A percentile compares a stretch with the other conserved stretches of the same genome.
phyloP scores from a whole-genome alignment of 768 basidiomycete species.

The Tremella mesenterica region DNA sequence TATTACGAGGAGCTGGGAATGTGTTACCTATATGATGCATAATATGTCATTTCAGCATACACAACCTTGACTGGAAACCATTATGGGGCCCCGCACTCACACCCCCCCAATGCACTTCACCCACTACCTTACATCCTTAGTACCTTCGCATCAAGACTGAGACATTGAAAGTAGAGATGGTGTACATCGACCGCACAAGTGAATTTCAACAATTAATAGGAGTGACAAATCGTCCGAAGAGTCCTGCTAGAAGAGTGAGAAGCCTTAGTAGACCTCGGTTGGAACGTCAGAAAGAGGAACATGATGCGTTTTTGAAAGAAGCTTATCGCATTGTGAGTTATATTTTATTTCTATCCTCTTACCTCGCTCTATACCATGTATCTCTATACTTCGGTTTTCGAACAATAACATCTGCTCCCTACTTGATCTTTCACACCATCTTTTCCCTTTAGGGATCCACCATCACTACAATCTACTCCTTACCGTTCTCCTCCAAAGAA shows the following conservation, averaged over 20 bases:
- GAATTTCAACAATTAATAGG: not conserved
- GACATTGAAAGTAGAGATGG: not conserved
- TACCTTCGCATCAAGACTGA: no score
- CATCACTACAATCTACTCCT: not conserved
- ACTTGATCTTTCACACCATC: no score
- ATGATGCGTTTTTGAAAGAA: conserved; percentile 38
- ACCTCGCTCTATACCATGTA: no score
- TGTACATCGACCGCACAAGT: not conserved
- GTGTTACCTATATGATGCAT: conserved; percentile 72
- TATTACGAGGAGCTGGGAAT: conserved; percentile 72
- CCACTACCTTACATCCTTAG: no score
- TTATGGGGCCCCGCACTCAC: no score
- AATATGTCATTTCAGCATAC: no score
- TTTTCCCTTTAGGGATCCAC: not conserved
- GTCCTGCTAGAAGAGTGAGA: not conserved
- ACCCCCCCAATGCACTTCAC: no score
- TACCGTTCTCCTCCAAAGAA: no score
- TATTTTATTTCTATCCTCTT: not conserved
- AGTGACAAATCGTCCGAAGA: not conserved
- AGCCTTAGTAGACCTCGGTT: not conserved
- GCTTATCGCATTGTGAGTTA: conserved; percentile 41
- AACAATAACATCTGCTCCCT: no score
- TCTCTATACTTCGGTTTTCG: no score
- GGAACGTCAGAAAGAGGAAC: conserved; percentile 5
- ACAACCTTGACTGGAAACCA: no score